Conservation (phyloP, 257 asterid species). For the Perilla frutescens region DNA sequence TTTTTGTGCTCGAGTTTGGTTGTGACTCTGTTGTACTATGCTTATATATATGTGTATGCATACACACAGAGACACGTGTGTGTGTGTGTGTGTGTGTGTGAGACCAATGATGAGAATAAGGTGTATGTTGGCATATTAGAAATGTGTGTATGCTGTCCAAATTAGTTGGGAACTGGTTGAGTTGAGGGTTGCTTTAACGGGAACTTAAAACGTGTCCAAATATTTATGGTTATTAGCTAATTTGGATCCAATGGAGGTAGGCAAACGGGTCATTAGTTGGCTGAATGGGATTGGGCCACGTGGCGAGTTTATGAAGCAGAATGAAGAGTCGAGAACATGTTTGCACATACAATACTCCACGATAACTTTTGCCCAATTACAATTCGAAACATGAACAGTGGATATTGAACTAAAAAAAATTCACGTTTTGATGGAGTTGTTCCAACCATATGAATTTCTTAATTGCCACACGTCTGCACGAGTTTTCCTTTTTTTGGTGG, state of each 20-base stretch:
- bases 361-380: neutral
- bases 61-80: conserved; percentile 11
- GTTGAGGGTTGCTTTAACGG: conserved; percentile 60
- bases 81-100: conserved; percentile 16
- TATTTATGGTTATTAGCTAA: conserved; percentile 32
- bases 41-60: neutral
- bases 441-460: conserved; percentile 12
- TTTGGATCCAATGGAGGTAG: conserved; percentile 39
- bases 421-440: conserved; percentile 2
- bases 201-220: conserved; percentile 64
- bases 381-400: neutral
- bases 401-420: neutral
- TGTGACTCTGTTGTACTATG: conserved; percentile 10
- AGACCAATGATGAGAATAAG: conserved; percentile 39
- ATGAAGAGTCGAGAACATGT: conserved; percentile 32
- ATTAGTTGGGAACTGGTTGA: conserved; percentile 69
- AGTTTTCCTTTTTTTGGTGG: too few relatives aligned
- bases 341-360: conserved; percentile 26
- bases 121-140: conserved; percentile 35
- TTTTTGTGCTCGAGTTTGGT: conserved; percentile 21
- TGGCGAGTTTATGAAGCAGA: conserved; percentile 34
- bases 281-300: conserved; percentile 35
- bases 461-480: conserved; percentile 20
- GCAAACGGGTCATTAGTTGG: conserved; percentile 43
- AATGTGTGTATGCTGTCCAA: conserved; percentile 40